Evolutionary conservation across 2,329 filamentous ascomycete genomes (phyloP).

Genomic region (Alternaria brassicicola): DNA sequence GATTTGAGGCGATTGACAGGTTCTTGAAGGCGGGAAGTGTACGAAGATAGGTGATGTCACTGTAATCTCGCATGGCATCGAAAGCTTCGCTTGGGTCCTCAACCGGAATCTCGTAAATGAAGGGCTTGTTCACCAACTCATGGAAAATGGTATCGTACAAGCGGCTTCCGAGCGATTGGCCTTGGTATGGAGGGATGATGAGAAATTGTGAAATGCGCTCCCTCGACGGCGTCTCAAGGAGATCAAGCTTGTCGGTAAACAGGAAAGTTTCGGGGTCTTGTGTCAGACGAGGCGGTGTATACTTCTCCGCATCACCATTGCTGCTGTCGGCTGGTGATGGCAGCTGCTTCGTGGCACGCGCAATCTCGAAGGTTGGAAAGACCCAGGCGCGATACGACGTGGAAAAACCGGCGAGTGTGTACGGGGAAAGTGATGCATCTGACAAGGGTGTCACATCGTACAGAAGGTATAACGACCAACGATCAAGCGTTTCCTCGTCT

Average conservation of each 20-base stretch:
- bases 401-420: slow-evolving; percentile 85
- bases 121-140: slow-evolving; percentile 68
- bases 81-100: slow-evolving; percentile 93
- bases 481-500: slow-evolving; percentile 71
- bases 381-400: slow-evolving; percentile 88
- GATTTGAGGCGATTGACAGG: slow-evolving; percentile 59
- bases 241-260: slow-evolving; percentile 50
- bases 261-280: slow-evolving; percentile 39
- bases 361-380: slow-evolving; percentile 57
- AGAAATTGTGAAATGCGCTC: slow-evolving; percentile 92
- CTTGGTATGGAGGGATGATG: slow-evolving; percentile 85
- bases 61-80: slow-evolving; percentile 77
- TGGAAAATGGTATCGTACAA: slow-evolving; percentile 83
- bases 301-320: slow-evolving; percentile 51
- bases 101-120: slow-evolving; percentile 83
- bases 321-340: slow-evolving; percentile 37
- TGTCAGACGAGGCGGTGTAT: slow-evolving; percentile 31
- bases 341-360: slow-evolving; percentile 45
- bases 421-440: slow-evolving; percentile 50
- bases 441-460: slow-evolving; percentile 46
- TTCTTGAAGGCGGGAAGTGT: slow-evolving; percentile 62
- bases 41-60: slow-evolving; percentile 71
- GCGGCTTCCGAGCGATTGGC: slow-evolving; percentile 75
- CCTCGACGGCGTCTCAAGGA: slow-evolving; percentile 71
- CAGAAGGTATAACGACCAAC: slow-evolving; percentile 92